phyloP scores from a whole-genome alignment of 2,329 filamentous ascomycete genomes.

The Fusarium domesticum region DNA sequence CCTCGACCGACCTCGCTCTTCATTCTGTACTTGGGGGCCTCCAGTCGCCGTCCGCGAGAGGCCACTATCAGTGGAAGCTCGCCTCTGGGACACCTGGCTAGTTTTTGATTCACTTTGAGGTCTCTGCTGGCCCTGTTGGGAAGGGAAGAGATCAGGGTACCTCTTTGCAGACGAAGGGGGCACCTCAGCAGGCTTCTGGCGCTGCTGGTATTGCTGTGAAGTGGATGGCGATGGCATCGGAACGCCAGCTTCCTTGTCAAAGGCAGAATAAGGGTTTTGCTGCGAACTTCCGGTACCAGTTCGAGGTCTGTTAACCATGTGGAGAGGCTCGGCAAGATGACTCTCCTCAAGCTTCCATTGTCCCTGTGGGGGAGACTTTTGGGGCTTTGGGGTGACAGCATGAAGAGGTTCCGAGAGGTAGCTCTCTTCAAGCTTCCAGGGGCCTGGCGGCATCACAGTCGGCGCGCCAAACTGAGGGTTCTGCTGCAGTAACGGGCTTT shows the following conservation, averaged over 20 bases:
- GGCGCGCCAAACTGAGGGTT: slow-evolving; percentile 9
- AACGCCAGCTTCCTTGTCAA: slow-evolving; percentile 48
- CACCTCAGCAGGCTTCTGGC: slow-evolving; percentile 35
- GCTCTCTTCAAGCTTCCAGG: slow-evolving; percentile 56
- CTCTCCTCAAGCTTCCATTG: slow-evolving; percentile 55
- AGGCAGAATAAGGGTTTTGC: slow-evolving; percentile 29
- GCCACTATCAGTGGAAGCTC: slow-evolving; percentile 18
- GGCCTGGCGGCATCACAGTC: slow-evolving; percentile 31
- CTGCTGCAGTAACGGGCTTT: slow-evolving; percentile 10
- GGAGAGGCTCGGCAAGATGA: slow-evolving; percentile 49
- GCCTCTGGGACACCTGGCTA: slow-evolving; percentile 11
- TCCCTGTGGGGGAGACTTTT: slow-evolving; percentile 40
- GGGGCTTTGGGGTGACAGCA: slow-evolving; percentile 26
- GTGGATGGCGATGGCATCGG: slow-evolving; percentile 11
- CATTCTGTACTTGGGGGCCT: slow-evolving; percentile 7
- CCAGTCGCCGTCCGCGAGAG: slow-evolving; percentile 33
- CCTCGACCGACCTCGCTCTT: slow-evolving; percentile 37
- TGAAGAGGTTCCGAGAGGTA: slow-evolving; percentile 50
- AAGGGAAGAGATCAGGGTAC: slow-evolving; percentile 47
- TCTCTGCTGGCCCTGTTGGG: slow-evolving; percentile 13
- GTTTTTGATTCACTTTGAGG: slow-evolving; percentile 16
- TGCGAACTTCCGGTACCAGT: slow-evolving; percentile 33
- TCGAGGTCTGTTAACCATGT: slow-evolving; percentile 33
- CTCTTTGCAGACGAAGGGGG: slow-evolving; percentile 52
- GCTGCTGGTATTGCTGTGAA: slow-evolving; percentile 18